Conservation (phyloP, 164 flowering plant genomes). For the Berberis vulgaris region DNA sequence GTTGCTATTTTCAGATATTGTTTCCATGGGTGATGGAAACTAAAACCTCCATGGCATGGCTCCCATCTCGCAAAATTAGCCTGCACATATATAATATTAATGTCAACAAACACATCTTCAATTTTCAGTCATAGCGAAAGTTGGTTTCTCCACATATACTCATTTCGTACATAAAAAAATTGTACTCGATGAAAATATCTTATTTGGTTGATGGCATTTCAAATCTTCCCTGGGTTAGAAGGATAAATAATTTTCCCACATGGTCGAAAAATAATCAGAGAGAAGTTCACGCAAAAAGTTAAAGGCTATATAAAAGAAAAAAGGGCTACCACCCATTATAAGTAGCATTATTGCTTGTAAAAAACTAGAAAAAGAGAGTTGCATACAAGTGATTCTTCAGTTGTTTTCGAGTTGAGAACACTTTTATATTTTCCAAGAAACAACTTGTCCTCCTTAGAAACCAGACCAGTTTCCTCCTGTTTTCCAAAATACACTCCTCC, state of each 20-base stretch:
- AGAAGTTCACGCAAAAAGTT: too few relatives aligned
- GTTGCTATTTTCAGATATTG: conserved; percentile 58
- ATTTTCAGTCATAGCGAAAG: too few relatives aligned
- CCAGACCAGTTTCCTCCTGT: conserved; percentile 1
- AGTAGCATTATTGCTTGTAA: background rate
- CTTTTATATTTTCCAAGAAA: conserved; percentile 49
- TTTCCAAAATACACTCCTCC: conserved; percentile 39
- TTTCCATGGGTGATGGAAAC: conserved; percentile 73
- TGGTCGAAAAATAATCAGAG: too few relatives aligned
- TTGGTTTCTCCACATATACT: too few relatives aligned
- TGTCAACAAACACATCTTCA: background rate
- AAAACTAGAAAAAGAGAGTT: background rate
- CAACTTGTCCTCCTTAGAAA: conserved; percentile 24
- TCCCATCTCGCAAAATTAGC: conserved; percentile 88
- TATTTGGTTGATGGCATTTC: too few relatives aligned
- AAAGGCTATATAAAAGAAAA: too few relatives aligned
- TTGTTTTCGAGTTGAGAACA: conserved; percentile 46
- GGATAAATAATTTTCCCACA: too few relatives aligned
- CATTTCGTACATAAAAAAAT: too few relatives aligned
- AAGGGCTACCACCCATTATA: background rate
- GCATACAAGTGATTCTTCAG: conserved; percentile 65
- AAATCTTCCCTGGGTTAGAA: too few relatives aligned
- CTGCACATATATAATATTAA: conserved; percentile 19
- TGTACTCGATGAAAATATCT: too few relatives aligned
- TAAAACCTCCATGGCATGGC: conserved; percentile 59